These are phyloP conservation scores for Saturnispora serradocipensis DNA, from an alignment of 805 yeast species.

Conservation along the genomic window DNA sequence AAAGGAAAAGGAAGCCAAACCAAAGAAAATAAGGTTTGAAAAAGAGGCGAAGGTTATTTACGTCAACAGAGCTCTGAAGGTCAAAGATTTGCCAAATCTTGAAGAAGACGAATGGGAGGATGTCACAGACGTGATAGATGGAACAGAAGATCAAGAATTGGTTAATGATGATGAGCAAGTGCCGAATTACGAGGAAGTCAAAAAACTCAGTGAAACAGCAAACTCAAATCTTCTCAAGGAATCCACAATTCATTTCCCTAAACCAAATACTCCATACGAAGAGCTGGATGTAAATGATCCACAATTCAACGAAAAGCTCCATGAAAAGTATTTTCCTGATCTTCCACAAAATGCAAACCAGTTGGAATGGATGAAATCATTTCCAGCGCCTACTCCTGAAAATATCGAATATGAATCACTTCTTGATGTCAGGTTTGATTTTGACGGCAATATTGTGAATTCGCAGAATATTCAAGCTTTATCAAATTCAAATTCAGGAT, in stretches of 20 bases:
- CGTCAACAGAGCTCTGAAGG: constrained; percentile 12
- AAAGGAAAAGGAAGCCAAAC: constrained; percentile 3
- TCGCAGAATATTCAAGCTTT: constrained; percentile 17
- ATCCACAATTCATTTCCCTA: constrained; percentile 52
- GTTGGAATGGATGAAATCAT: constrained; percentile 84
- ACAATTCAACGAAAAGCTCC: constrained; percentile 66
- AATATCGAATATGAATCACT: constrained; percentile 42
- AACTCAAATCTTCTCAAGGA: constrained; percentile 29
- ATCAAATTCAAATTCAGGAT: constrained; percentile 37
- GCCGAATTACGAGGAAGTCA: constrained; percentile 39
- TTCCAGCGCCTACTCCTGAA: constrained; percentile 32
- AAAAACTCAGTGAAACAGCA: constrained; percentile 26
- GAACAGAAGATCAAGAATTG: constrained; percentile 10
- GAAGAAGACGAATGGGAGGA: constrained; percentile 40
- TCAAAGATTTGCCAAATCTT: not conserved
- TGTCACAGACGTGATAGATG: constrained; percentile 40
- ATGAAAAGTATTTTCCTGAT: constrained; percentile 82
- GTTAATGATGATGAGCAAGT: constrained; percentile 20
- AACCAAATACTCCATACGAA: constrained; percentile 32
- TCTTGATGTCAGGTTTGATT: constrained; percentile 77
- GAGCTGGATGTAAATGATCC: constrained; percentile 61
- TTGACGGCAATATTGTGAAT: constrained; percentile 66
- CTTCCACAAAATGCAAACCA: constrained; percentile 74
- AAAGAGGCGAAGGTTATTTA: constrained; percentile 27
- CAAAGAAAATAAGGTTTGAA: constrained; percentile 25